Base-by-base conservation (phyloP, 495 filamentous ascomycete species). In the Evernia prunastri region DNA sequence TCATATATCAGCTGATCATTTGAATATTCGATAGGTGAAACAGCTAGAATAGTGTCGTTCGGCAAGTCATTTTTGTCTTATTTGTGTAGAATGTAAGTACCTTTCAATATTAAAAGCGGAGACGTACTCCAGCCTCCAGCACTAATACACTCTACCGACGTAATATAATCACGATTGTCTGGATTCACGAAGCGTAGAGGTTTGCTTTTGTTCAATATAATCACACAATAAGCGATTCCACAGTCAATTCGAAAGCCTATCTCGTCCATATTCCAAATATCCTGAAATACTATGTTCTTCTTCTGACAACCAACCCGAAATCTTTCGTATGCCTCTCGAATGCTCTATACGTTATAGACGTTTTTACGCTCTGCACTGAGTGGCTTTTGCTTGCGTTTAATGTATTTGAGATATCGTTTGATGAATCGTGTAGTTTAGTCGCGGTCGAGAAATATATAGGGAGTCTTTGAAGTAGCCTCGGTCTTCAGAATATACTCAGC, bases 101-200 rank as follows among this genome's bases (percentile, higher is more conserved):
- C 61, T 35, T 27, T n/a, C 18, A 68, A 18, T 3, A 68, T 65
- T 17, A 68, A 0, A 12, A 66, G 23, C 12, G 63, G 63, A 40
- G 63, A 45, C 20, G 66, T 56, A 45, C 31, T 49, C 40, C 18
- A 20, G 6, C 63, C 63, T 12, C 29, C 63, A 11, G 29, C 63
- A 56, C 13, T 56, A 31, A 68, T 66, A 2, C 18, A 53, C 35
- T 68, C 66, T 1, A 54, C 39, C 4, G 58, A 59, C 3, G 62
- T 68, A 53, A 68, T 37, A n/a, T 42, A 67, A 33, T 67, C 65
- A 3, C 51, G 2, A 59, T 67, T 67, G 6, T 63, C 59, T n/a
- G 59, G n/a, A 58, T 67, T 45, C 15, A 15, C n/a, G 8, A 62
- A n/a, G 2, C 39, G 49, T 37, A 62, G 20, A 20, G 33, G n/a